Percentiles rank a stretch among this genome's conserved stretches.
Conservation (phyloP, 805 yeast genomes). For the Metschnikowia matae region DNA sequence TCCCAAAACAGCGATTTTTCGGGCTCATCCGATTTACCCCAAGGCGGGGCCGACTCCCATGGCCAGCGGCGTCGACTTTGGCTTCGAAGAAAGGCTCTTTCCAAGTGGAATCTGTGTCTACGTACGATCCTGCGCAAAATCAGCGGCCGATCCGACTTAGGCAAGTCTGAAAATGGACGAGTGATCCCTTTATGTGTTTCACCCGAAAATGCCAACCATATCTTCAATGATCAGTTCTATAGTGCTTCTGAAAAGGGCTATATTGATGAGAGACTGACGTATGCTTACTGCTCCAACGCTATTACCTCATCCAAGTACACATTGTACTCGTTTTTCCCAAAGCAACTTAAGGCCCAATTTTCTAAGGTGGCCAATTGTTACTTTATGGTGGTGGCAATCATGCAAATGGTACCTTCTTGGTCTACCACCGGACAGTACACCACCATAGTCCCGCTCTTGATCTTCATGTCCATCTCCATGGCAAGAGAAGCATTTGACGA, state of each 20-base stretch:
- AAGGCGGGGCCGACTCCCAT: background rate
- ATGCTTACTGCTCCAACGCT: conserved; percentile 59
- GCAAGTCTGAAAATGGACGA: conserved; percentile 55
- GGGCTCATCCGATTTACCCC: background rate
- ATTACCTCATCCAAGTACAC: conserved; percentile 89
- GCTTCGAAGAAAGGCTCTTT: conserved; percentile 28
- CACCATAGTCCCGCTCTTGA: conserved; percentile 81
- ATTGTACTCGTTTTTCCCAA: conserved; percentile 74
- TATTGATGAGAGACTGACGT: conserved; percentile 65
- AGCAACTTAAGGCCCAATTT: conserved; percentile 86
- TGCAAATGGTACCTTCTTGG: conserved; percentile 97
- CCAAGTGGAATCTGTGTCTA: background rate
- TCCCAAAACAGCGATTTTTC: conserved; percentile 5
- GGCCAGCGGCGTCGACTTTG: conserved; percentile 4
- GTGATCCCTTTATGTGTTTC: conserved; percentile 61
- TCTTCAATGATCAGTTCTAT: conserved; percentile 28
- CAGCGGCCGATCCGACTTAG: conserved; percentile 8
- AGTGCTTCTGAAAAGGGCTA: conserved; percentile 27
- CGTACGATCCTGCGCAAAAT: background rate
- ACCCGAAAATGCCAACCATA: conserved; percentile 29
- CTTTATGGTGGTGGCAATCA: conserved; percentile 81
- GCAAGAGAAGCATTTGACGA: conserved; percentile 94
- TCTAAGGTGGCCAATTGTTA: conserved; percentile 90
- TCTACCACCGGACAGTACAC: conserved; percentile 95
- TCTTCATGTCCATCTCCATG: conserved; percentile 86